phyloP scores from a whole-genome alignment of 345 rosid species.

The Pugionium dolabratum region DNA sequence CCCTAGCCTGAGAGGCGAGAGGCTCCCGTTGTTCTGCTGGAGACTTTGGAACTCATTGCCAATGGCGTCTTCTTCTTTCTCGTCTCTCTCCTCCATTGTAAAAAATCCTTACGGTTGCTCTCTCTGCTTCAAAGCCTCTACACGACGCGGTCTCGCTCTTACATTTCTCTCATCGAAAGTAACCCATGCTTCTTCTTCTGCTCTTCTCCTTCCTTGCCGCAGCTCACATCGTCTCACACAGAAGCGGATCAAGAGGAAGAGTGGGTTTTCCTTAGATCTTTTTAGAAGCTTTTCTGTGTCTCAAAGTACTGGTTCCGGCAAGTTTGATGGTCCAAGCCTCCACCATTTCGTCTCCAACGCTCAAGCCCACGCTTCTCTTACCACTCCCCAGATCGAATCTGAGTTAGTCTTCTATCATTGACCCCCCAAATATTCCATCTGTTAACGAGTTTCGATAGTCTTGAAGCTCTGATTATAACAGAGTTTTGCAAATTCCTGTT shows the following conservation, averaged over 20 bases:
- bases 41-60: constrained; percentile 31
- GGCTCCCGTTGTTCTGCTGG: constrained; percentile 29
- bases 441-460: constrained; percentile 1
- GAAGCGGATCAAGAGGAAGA: constrained; percentile 32
- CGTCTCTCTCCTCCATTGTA: constrained; percentile 59
- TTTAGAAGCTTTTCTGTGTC: constrained; percentile 56
- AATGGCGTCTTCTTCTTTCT: constrained; percentile 70
- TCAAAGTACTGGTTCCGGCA: constrained; percentile 28
- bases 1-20: constrained; percentile 32
- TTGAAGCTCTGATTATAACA: constrained; percentile 8
- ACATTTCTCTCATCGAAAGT: constrained; percentile 43
- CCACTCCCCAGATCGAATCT: constrained; percentile 49
- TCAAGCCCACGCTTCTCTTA: constrained; percentile 48
- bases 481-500: neutral
- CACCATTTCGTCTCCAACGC: constrained; percentile 64
- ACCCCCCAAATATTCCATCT: neutral
- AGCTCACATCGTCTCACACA: constrained; percentile 32
- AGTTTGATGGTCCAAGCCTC: constrained; percentile 53
- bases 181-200: constrained; percentile 26
- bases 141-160: constrained; percentile 44
- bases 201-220: constrained; percentile 28
- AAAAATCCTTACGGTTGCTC: constrained; percentile 47
- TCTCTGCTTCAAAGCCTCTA: constrained; percentile 47
- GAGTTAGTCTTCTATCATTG: constrained; percentile 47
- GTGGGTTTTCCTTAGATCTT: constrained; percentile 38